Evolutionary conservation across 108 stramenopile species (phyloP).

Genomic region (Skeletonema costatum): DNA sequence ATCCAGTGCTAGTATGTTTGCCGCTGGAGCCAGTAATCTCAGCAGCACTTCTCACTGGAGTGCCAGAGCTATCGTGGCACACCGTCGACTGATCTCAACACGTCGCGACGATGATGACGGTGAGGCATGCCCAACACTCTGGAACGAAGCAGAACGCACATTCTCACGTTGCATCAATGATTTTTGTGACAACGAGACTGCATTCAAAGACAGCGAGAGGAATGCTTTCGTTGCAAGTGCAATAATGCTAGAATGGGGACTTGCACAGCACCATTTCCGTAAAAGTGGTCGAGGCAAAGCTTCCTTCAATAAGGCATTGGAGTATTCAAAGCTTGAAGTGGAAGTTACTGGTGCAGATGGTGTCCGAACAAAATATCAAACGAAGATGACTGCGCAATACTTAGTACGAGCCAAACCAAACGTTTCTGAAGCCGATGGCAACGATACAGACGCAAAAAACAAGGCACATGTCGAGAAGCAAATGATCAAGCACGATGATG

Average conservation of each 20-base stretch:
- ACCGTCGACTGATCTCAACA: constrained; percentile 66
- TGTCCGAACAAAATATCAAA: constrained; percentile 91
- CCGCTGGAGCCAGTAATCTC: constrained; percentile 27
- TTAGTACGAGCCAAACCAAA: constrained; percentile 74
- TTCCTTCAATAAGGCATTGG: constrained; percentile 62
- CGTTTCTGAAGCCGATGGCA: not conserved
- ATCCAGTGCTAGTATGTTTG: constrained; percentile 6
- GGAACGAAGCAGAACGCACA: constrained; percentile 51
- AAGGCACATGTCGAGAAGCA: constrained; percentile 29
- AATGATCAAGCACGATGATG: constrained; percentile 63
- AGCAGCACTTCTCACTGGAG: constrained; percentile 54
- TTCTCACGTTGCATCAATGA: constrained; percentile 23
- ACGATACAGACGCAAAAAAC: not conserved
- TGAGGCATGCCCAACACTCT: constrained; percentile 62
- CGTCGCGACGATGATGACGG: constrained; percentile 53
- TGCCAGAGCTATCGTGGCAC: constrained; percentile 73
- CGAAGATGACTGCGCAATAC: constrained; percentile 82
- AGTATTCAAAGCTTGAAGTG: constrained; percentile 62
- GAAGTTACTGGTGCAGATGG: constrained; percentile 89
- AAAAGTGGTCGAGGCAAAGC: constrained; percentile 53
- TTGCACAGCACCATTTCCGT: constrained; percentile 89
- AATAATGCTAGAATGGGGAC: constrained; percentile 86
- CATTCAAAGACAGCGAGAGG: constrained; percentile 12
- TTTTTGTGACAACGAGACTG: constrained; percentile 7
- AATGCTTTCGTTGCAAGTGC: constrained; percentile 30